Evolutionary conservation across 805 yeast species (phyloP).

Genomic region (Metschnikowia anglica): DNA sequence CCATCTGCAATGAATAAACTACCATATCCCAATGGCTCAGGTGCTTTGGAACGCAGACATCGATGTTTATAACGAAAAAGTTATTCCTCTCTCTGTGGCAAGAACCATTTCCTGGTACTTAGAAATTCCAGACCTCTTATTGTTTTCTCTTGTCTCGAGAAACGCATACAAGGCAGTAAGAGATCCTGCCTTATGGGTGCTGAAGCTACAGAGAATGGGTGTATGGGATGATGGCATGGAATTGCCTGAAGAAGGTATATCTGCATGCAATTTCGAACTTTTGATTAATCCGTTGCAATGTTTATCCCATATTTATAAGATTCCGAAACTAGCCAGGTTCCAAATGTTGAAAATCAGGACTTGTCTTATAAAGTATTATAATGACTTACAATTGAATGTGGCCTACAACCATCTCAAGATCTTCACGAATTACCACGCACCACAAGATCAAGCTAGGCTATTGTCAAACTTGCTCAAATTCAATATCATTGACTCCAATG

Average conservation of each 20-base stretch:
- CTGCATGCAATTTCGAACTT: conserved; percentile 10
- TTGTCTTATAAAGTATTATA: conserved; percentile 43
- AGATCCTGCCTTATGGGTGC: conserved; percentile 41
- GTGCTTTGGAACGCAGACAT: conserved; percentile 48
- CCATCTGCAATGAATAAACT: not conserved
- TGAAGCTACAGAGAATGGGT: conserved; percentile 34
- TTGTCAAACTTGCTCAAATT: conserved; percentile 42
- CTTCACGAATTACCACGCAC: conserved; percentile 48
- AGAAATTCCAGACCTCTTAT: conserved; percentile 38
- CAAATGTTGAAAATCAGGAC: conserved; percentile 41
- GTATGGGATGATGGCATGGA: conserved; percentile 34
- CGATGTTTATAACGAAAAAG: conserved; percentile 39
- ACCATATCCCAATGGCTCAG: conserved; percentile 34
- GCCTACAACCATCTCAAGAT: conserved; percentile 44
- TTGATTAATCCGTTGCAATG: conserved; percentile 36
- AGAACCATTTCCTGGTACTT: conserved; percentile 33
- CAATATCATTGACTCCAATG: conserved; percentile 34
- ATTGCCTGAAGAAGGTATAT: conserved; percentile 2
- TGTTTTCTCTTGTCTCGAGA: conserved; percentile 38
- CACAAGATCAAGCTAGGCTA: conserved; percentile 51
- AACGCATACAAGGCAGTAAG: conserved; percentile 39
- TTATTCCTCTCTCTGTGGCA: conserved; percentile 42
- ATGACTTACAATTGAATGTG: conserved; percentile 43
- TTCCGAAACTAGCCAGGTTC: conserved; percentile 33
- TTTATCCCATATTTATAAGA: conserved; percentile 27